Evolutionary conservation across 2,329 filamentous ascomycete genomes (phyloP).

Genomic region (Aspergillus caelatus): DNA sequence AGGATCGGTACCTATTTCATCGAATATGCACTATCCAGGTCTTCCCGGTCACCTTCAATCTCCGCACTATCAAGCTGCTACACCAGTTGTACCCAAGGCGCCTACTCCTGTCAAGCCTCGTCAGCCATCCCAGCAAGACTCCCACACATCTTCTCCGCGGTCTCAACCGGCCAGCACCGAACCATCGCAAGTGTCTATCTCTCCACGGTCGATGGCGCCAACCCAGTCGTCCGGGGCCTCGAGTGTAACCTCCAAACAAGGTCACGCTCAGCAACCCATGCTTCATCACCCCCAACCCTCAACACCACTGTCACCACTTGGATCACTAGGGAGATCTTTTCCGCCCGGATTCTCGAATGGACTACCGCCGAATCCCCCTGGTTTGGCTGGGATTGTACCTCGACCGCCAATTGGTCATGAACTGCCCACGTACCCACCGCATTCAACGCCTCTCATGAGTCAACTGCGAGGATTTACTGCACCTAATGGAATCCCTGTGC

Average conservation of each 20-base stretch:
- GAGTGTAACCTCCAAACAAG: conserved; percentile 65
- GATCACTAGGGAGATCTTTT: conserved; percentile 61
- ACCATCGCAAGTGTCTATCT: conserved; percentile 66
- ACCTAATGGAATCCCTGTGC: conserved; percentile 55
- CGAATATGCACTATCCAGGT: conserved; percentile 56
- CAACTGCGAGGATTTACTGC: conserved; percentile 59
- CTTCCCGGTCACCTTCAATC: conserved; percentile 63
- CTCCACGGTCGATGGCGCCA: conserved; percentile 64
- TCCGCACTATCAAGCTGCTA: conserved; percentile 76
- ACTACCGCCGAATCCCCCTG: conserved; percentile 58
- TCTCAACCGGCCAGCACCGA: conserved; percentile 51
- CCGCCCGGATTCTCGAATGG: conserved; percentile 53
- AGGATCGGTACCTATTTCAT: conserved; percentile 57
- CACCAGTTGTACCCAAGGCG: conserved; percentile 79
- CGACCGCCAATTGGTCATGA: conserved; percentile 54
- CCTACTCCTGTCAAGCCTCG: conserved; percentile 77
- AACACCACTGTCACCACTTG: conserved; percentile 67
- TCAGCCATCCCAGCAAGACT: conserved; percentile 77
- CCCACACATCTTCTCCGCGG: conserved; percentile 67
- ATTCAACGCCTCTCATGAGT: conserved; percentile 53
- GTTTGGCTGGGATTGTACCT: conserved; percentile 57
- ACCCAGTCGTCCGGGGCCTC: conserved; percentile 67
- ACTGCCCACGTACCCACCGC: conserved; percentile 59
- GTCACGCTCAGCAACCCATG: conserved; percentile 52
- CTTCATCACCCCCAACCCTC: conserved; percentile 62